These are phyloP conservation scores for Penicillium sp. DNA, from an alignment of 2,329 filamentous ascomycete species.

Conservation along the genomic window DNA sequence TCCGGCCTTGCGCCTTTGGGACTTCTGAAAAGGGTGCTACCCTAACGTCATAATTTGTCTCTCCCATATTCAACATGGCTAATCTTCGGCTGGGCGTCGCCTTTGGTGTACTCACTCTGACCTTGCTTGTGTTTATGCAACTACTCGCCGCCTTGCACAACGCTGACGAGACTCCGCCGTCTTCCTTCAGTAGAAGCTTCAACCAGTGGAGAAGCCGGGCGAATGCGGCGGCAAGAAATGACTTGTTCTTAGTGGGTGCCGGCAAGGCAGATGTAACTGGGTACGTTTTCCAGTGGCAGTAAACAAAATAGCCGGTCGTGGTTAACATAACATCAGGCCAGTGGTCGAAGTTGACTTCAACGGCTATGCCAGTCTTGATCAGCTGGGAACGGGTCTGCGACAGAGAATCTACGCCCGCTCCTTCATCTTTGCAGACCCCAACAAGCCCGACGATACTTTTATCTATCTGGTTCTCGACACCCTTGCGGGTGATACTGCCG, in stretches of 20 bases:
- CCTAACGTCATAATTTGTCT: constrained; percentile 11
- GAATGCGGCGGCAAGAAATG: constrained; percentile 29
- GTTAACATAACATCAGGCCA: constrained; percentile 51
- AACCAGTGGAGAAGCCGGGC: constrained; percentile 27
- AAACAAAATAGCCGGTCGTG: not conserved
- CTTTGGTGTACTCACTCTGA: constrained; percentile 26
- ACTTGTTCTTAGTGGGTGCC: constrained; percentile 63
- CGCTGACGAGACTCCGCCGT: constrained; percentile 12
- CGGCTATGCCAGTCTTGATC: constrained; percentile 83
- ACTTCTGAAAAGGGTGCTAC: not conserved
- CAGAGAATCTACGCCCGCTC: constrained; percentile 86
- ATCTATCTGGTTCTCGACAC: constrained; percentile 87
- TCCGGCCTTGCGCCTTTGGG: constrained; percentile 1
- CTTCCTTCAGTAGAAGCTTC: constrained; percentile 18
- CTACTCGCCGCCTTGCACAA: constrained; percentile 26
- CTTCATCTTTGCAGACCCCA: constrained; percentile 75
- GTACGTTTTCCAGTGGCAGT: constrained; percentile 37
- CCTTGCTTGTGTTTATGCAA: constrained; percentile 33
- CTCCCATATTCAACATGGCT: constrained; percentile 26
- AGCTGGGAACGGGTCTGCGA: constrained; percentile 77
- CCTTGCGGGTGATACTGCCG: constrained; percentile 82
- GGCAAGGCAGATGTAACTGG: constrained; percentile 73
- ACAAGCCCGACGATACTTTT: constrained; percentile 68
- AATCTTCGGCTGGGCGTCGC: constrained; percentile 26
- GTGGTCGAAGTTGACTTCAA: constrained; percentile 89